Evolutionary conservation across 169 alveolate genomes (phyloP).

Genomic region (Blepharisma undulans): DNA sequence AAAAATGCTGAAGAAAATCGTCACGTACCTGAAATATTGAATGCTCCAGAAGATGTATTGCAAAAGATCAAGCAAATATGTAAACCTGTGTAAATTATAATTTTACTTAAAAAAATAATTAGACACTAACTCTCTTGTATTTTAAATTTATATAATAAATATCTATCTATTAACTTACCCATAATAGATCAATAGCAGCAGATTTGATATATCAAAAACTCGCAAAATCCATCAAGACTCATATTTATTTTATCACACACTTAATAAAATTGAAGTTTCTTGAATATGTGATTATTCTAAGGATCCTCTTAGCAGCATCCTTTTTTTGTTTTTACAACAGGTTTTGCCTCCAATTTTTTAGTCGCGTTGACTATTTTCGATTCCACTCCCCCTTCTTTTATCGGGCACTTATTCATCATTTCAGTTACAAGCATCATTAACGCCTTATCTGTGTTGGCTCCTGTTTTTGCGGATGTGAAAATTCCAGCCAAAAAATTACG

Average conservation of each 20-base stretch:
- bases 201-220: neutral
- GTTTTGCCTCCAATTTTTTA: neutral
- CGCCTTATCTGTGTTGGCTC: slow-evolving; percentile 58
- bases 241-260: neutral
- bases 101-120: neutral
- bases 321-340: neutral
- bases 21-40: neutral
- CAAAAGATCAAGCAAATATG: neutral
- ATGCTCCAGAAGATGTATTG: neutral
- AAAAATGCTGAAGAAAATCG: neutral
- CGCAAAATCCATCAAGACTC: neutral
- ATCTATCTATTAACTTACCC: neutral
- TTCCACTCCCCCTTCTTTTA: neutral
- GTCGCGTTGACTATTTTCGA: neutral
- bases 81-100: neutral
- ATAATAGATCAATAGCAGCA: neutral
- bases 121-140: neutral
- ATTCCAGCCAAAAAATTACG: slow-evolving; percentile 59
- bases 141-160: too few relatives aligned
- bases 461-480: slow-evolving; percentile 72
- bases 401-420: slow-evolving; percentile 47
- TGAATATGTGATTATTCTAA: neutral
- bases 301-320: neutral
- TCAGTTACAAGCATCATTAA: slow-evolving; percentile 56
- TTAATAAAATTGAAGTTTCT: neutral